Evolutionary conservation across 331 rosid species (phyloP), one percentile per base, ranked within the genome.

Genomic region (Malus hybrid): DNA sequence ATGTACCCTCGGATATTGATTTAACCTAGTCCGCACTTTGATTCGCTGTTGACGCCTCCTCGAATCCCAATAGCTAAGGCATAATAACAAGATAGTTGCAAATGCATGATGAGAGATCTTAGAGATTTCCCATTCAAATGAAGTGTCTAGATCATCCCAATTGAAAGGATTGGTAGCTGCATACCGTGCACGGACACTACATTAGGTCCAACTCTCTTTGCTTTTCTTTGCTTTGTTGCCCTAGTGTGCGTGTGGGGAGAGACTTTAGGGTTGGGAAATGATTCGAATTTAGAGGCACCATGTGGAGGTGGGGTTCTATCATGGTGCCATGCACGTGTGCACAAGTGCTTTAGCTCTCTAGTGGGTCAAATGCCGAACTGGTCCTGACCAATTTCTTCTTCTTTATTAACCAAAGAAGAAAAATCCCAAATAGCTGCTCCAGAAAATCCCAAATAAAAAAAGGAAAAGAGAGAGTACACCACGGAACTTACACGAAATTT

Each of bases 301-400:
- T 94, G 96, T 91, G 98, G 84, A 68, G 64, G 87, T 90, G 90
- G 97, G 85, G 81, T 86, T 75, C 8, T 15, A 12, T 27, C 66
- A 28, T 64, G 39, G 83, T 79, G 82, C 64, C 83, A 2, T 85
- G 92, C 97, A 90, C 99, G 96, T 92, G 97, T 90, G 81, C n/a
- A 27, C 6, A 14, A 44, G 55, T 87, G 78, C 90, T 78, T 13
- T 55, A 12, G 27, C 63, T 59, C 77, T 36, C 70, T 73, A 46
- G 79, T 75, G 83, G 83, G 80, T 75, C 77, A 67, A 60, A 63
- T 75, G 70, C 65, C 76, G 36, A 74, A 69, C 85, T 84, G 84
- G 82, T 88, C 91, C 90, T 36, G n/a, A 13, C 80, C 77, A 32
- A 6, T 22, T 28, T 36, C 60, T 6, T 52, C 10, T 22, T 28